Percentiles rank a stretch among this genome's conserved stretches.
These are phyloP conservation scores for Sporothrix dimorphospora DNA, from an alignment of 2,329 filamentous ascomycete genomes.

Conservation along the genomic window DNA sequence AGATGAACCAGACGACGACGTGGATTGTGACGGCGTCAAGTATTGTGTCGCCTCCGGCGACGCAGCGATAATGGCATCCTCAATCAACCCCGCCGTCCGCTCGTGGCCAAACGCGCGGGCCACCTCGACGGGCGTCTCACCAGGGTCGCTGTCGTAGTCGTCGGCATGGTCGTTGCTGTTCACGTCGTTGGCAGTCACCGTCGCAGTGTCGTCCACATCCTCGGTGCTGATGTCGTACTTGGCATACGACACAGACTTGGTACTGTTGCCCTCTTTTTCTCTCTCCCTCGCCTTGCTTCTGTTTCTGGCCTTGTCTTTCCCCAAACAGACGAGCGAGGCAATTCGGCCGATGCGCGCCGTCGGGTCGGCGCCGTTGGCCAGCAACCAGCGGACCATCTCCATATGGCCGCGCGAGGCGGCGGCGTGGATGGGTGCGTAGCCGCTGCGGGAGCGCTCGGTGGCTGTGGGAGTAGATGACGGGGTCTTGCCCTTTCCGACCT, in stretches of 20 bases:
- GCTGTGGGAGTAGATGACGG: background rate
- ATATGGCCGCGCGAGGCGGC: constrained; percentile 20
- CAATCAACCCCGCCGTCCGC: background rate
- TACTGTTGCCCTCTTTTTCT: background rate
- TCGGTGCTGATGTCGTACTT: background rate
- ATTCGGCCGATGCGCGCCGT: constrained; percentile 20
- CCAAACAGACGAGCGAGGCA: constrained; percentile 9
- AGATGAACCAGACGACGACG: background rate
- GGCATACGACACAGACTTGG: background rate
- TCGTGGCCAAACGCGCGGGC: constrained; percentile 23
- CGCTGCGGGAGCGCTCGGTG: background rate
- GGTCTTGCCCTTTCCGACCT: background rate
- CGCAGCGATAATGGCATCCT: constrained; percentile 10
- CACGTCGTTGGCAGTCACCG: background rate
- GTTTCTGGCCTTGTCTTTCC: constrained; percentile 15
- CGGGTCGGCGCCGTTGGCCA: constrained; percentile 21
- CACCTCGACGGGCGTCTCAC: constrained; percentile 17
- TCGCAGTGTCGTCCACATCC: background rate
- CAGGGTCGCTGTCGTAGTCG: background rate
- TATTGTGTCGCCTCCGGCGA: background rate
- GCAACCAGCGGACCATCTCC: constrained; percentile 22
- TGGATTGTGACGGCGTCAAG: background rate
- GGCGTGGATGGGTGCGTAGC: constrained; percentile 21
- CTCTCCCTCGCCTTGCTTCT: background rate
- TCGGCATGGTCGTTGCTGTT: background rate